Percentiles rank a stretch among this genome's conserved stretches.
phyloP scores from a whole-genome alignment of 257 asterid species.

The Verbena officinalis region DNA sequence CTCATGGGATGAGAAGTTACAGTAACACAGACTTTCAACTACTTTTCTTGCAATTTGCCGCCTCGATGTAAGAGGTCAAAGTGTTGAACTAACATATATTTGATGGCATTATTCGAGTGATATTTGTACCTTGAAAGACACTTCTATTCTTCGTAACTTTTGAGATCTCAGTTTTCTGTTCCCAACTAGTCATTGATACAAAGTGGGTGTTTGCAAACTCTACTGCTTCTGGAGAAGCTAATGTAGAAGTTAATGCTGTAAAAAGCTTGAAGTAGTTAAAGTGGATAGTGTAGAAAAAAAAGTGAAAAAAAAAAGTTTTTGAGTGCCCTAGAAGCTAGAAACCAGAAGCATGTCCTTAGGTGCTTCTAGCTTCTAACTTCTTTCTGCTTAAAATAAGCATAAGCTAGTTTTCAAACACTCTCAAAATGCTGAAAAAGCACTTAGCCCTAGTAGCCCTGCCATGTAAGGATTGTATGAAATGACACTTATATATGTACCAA shows the following conservation, averaged over 20 bases:
- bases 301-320: too few relatives aligned
- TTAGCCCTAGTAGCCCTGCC: too few relatives aligned
- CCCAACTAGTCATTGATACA: background rate
- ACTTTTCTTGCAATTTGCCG: conserved; percentile 14
- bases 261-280: background rate
- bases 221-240: too few relatives aligned
- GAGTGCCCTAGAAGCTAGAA: too few relatives aligned
- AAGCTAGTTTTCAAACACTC: too few relatives aligned
- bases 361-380: too few relatives aligned
- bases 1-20: background rate
- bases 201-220: background rate
- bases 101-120: background rate
- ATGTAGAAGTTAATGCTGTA: too few relatives aligned
- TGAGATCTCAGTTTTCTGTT: background rate
- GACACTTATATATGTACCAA: background rate
- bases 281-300: background rate
- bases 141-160: background rate
- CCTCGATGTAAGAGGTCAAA: background rate
- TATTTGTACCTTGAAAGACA: background rate
- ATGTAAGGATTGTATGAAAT: background rate
- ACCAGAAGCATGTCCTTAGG: too few relatives aligned
- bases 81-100: background rate
- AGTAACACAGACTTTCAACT: background rate
- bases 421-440: too few relatives aligned
- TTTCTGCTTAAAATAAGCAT: too few relatives aligned